Evolutionary conservation across 2,329 filamentous ascomycete species (phyloP), one percentile per base, ranked within the genome.

Genomic region (Xylaria multiplex): DNA sequence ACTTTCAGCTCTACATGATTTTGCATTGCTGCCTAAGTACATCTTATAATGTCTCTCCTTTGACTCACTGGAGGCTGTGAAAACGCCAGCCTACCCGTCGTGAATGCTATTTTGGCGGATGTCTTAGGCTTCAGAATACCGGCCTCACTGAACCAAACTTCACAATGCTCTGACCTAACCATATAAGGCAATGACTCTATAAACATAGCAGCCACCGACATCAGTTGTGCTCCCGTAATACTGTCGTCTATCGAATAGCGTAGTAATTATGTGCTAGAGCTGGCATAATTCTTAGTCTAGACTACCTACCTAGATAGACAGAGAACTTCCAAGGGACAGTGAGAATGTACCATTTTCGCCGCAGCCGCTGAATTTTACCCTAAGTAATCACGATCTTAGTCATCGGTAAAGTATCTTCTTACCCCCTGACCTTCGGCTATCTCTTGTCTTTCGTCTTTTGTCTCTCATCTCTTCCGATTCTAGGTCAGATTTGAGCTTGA

Each of bases 371-470:
- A 40, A 40, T 40, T 40, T 11, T 13, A 40, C 11, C 9, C 11
- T 40, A 40, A 40, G 37, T 40, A 40, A 13, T 40, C 37, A 14
- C 9, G 2, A 13, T 40, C 37, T 14, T 14, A 40, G 37, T 40
- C 13, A 40, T 40, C 37, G 37, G 4, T 40, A 40, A 40, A 40
- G 49, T 32, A 14, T 6, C 35, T 49, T 48, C 13, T 27, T 8
- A 40, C 9, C 27, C 59, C 63, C 54, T 32, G 54, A 35, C 54
- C 19, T 19, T 66, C 63, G 64, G 59, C 42, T 66, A 66, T 62
- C 59, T 65, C 58, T 59, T 49, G 35, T 56, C 42, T 42, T 55
- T 27, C 14, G 4, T 22, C 27, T 27, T 27, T 27, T 48, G 37
- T 19, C 24, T 43, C 8, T n/a, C 11, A 55, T 27, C 52, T 24